Base-by-base conservation (phyloP, 2,329 filamentous ascomycete species). In the Fusarium camptoceras region DNA sequence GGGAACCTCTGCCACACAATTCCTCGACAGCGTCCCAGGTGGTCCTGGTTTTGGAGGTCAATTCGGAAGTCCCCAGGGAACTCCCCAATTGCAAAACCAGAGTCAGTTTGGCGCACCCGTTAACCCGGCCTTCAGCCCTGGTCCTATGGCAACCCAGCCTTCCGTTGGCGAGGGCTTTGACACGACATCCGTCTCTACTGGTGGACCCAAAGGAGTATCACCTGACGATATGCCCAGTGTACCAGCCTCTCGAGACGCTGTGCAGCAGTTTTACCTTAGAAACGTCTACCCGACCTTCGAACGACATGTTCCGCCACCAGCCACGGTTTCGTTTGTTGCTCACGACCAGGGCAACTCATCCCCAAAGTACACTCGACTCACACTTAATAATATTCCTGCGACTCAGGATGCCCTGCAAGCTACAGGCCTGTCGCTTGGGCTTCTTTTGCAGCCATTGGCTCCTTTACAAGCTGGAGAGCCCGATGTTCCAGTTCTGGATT, bases 251-350 rank as follows among this genome's bases (percentile, higher is more conserved):
- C 89, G 96, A 82, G 96, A 99, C 79, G 81, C 88, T 10, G 87
- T 93, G 10, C 93, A 96, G 71, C 90, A 92, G 70, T 92, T 94
- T 82, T 99, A 95, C 78, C 87, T 97, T 73, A 89, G 87, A 73
- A 92, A 97, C 79, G 86, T 97, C 54, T 98, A 98, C 79, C 94
- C 95, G 20, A 99, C 96, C 6, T 97, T 98, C 83, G 95, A 98
- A 81, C 92, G 92, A 63, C 94, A 97, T 77, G 86, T 97, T 4
- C 94, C 96, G 14, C 96, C 96, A 48, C 94, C 96, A 4, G 93
- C 94, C 16, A 89, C 92, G 8, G 87, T 96, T 24, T 94, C 96
- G 4, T 98, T 96, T 76, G 92, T 98, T 39, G 93, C 94, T n/a
- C 93, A 91, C 75, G 96, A 99, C 75, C 96, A 99, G 80, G 96